Base-by-base conservation (phyloP, 148 eudicot species). In the Cornus suecica region DNA sequence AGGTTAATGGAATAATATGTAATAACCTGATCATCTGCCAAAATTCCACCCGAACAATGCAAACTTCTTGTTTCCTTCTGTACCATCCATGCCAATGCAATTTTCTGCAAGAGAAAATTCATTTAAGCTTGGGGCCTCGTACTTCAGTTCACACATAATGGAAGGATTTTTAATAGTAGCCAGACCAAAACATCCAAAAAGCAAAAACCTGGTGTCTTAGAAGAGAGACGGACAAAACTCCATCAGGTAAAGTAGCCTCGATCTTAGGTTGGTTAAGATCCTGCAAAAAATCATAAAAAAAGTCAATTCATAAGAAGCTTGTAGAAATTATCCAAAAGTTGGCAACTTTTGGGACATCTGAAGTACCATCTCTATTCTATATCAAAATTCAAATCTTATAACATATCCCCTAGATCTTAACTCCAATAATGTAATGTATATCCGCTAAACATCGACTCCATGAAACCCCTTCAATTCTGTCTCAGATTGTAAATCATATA, bases 1-100 rank as follows among this genome's bases (percentile, higher is more conserved):
- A 26, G 13, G 54, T 24, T 66, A 66, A 23, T 58, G 30, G 13
- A 63, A 24, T 66, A 66, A 70, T 54, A 26, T 1, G 34, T 9
- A 56, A 29, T 76, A 28, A 96, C 99, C 99, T 96, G 99, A 80
- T 96, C 99, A 88, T 96, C 99, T 54, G 99, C 99, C 75, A 96
- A 87, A 76, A 96, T 93, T 77, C 97, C 99, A 75, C 99, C 99
- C 81, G 85, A 78, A 78, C 97, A 96, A 80, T 80, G 85, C 51
- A 81, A 71, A 68, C 91, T 88, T 74, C 78, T 83, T 66, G 90
- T 81, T 87, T 96, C 99, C 83, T 91, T 93, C 70, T 87, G 87
- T 72, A 90, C 88, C 99, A 96, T 96, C 99, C 99, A 96, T 54
- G 92, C 90, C 85, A 96, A 83, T 20, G 98, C 99, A 80, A 95